These are phyloP conservation scores for Daldinia sp. DNA, from an alignment of 2,329 filamentous ascomycete species.

Conservation along the genomic window DNA sequence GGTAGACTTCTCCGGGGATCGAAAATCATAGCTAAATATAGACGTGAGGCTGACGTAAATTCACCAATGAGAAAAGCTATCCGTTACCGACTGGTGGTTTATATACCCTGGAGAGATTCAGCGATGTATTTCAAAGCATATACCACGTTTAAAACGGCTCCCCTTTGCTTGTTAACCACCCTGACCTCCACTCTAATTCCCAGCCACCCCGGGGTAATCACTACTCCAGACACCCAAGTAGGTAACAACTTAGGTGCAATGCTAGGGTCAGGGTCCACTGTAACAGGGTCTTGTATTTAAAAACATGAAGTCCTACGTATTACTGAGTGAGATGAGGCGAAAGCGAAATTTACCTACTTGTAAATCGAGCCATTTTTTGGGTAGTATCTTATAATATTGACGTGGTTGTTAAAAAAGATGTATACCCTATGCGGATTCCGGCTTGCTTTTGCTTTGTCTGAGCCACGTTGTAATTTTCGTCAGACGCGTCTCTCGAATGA, in stretches of 20 bases:
- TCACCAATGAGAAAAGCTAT: not conserved
- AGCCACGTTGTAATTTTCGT: not conserved
- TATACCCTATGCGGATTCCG: not conserved
- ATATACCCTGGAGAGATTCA: not conserved
- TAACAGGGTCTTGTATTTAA: not conserved
- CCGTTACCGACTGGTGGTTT: not conserved
- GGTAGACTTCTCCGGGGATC: not conserved
- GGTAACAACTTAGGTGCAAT: not conserved
- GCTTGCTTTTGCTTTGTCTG: no score
- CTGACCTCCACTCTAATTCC: not conserved
- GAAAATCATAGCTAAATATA: slow-evolving; percentile 1
- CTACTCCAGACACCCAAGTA: not conserved
- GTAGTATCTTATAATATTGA: not conserved
- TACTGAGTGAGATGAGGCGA: not conserved
- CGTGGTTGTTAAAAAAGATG: not conserved
- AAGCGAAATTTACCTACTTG: not conserved
- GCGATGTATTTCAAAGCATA: not conserved
- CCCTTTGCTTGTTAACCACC: not conserved
- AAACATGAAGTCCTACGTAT: not conserved
- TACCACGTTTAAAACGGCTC: not conserved
- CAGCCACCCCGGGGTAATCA: not conserved
- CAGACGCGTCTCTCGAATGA: not conserved
- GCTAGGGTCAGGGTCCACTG: not conserved
- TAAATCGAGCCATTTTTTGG: not conserved
- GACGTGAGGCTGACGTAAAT: not conserved